phyloP scores from a whole-genome alignment of 305 asterid genomes.

The Fraxinus albicans region DNA sequence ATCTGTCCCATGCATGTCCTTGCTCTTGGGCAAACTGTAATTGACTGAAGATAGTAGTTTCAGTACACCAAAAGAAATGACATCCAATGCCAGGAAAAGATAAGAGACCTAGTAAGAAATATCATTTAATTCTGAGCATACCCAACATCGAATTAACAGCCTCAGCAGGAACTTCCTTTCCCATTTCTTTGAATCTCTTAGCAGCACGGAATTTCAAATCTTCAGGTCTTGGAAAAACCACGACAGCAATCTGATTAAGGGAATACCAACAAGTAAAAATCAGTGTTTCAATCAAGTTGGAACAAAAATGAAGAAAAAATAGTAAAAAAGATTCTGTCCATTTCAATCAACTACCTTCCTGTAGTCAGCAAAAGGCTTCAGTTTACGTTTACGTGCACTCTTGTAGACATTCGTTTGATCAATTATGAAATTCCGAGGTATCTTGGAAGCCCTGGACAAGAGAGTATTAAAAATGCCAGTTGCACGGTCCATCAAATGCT shows the following conservation, averaged over 20 bases:
- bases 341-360: constrained; percentile 38
- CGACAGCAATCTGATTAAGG: constrained; percentile 49
- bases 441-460: constrained; percentile 54
- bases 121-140: constrained; percentile 13
- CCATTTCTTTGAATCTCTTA: constrained; percentile 46
- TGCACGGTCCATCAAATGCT: constrained; percentile 50
- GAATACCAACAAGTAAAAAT: constrained; percentile 5
- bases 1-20: constrained; percentile 42
- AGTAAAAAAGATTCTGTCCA: background rate
- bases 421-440: constrained; percentile 58
- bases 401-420: constrained; percentile 60
- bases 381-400: constrained; percentile 55
- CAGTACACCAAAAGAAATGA: background rate
- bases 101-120: constrained; percentile 12
- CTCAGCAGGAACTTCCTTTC: constrained; percentile 51
- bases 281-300: background rate
- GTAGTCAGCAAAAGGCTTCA: constrained; percentile 47
- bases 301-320: background rate
- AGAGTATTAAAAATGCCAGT: constrained; percentile 51
- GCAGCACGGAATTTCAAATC: constrained; percentile 47
- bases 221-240: constrained; percentile 48
- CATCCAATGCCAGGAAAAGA: background rate
- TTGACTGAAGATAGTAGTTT: constrained; percentile 37
- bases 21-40: constrained; percentile 47
- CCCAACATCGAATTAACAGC: constrained; percentile 57